Base-by-base conservation (phyloP, 345 rosid genomes). In the Murraya koenigii region DNA sequence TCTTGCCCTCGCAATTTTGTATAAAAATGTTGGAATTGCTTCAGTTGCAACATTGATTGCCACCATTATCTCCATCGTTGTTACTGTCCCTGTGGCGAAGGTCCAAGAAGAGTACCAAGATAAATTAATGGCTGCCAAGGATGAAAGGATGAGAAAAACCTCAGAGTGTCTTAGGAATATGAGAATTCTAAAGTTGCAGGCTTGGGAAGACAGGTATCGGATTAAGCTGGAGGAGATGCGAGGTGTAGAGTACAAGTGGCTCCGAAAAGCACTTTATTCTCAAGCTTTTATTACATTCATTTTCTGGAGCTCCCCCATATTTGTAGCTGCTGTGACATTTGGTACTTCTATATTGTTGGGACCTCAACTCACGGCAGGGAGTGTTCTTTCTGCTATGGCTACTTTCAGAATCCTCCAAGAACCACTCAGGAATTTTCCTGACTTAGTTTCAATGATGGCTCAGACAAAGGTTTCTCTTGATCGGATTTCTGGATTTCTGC, bases 221-320 rank as follows among this genome's bases (percentile, higher is more conserved):
- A 76, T 82, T 81, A 86, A 70, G 78, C 79, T 97, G 81, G 97
- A 94, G 90, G 98, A 91, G 69, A 97, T 97, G 97, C 89, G 99
- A 38, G 85, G 80, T 77, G 97, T 92, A 71, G 99, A 97, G 82
- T 91, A 91, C 85, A 85, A 88, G 75, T 97, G 97, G 97, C 97
- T 97, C 69, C 89, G 91, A 25, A 97, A 87, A 82, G 97, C 98
- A 0, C 93, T 97, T 47, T 97, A 94, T 82, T 97, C 98, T n/a
- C 99, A 94, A 85, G 97, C 99, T 75, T 97, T 91, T 77, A 87
- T 97, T 71, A 97, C 99, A 19, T 97, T 94, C 85, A 86, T 97
- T 75, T 97, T 97, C 78, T 97, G 99, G 99, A 94, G 99, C 81
- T 97, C 99, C 70, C 99, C 99, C n/a, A 97, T 97, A 88, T 97